Evolutionary conservation across 1,284 basidiomycete genomes (phyloP).

Genomic region (Trametes versicolor): DNA sequence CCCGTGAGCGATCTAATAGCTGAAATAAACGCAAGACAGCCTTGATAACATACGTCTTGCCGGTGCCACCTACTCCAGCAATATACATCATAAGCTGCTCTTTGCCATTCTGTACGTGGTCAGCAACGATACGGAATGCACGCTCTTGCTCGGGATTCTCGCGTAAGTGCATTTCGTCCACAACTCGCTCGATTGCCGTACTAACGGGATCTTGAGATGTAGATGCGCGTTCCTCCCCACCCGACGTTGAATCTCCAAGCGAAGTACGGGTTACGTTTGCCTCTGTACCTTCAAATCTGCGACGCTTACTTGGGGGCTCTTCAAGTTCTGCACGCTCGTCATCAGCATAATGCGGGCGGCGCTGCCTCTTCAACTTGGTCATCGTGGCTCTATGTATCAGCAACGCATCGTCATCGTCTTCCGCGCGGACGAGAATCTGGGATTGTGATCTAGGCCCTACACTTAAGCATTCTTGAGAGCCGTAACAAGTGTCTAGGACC

Average conservation of each 20-base stretch:
- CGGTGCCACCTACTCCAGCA: slow-evolving; percentile 31
- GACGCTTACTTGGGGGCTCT: too few species aligned
- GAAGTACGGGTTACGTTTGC: too few species aligned
- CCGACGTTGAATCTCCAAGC: background rate
- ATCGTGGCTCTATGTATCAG: too few species aligned
- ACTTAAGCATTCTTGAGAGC: too few species aligned
- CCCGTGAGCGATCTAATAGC: background rate
- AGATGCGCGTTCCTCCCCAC: background rate
- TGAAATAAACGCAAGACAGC: slow-evolving; percentile 19
- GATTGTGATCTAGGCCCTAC: too few species aligned
- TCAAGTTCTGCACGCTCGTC: background rate
- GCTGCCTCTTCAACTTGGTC: too few species aligned
- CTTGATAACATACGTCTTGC: slow-evolving; percentile 31
- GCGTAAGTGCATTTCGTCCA: background rate
- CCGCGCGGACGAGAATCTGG: too few species aligned
- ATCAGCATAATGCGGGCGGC: background rate
- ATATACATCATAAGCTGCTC: slow-evolving; percentile 29
- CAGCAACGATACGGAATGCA: slow-evolving; percentile 7
- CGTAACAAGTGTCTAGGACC: background rate
- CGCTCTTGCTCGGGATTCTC: slow-evolving; percentile 7
- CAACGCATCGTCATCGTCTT: too few species aligned
- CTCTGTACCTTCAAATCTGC: too few species aligned
- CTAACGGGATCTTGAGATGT: background rate
- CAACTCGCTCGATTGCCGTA: background rate
- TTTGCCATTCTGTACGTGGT: slow-evolving; percentile 3